Base-by-base conservation (phyloP, 768 basidiomycete genomes). In the Mycena maculata region DNA sequence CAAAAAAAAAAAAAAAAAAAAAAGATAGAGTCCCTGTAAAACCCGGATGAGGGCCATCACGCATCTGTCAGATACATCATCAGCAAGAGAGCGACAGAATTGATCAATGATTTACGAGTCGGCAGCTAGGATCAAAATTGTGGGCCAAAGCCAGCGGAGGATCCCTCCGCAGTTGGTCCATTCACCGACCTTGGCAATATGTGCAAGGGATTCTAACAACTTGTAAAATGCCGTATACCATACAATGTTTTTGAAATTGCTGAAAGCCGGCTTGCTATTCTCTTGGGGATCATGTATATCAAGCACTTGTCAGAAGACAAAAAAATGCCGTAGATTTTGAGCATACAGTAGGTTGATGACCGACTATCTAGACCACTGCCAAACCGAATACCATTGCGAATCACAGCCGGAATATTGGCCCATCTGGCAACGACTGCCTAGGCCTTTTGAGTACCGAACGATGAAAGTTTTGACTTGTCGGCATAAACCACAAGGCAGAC, bases 41-140 rank as follows among this genome's bases (percentile, higher is more conserved):
- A 82, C 82, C 12, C 73, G 67, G 2, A 78, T 82, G 0, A 83
- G 70, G 4, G 79, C 70, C 79, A 85, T 84, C 20, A 81, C 71
- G 59, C 75, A 81, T 47, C 80, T 84, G 13, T n/a, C n/a, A n/a
- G 9, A 49, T 28, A 9, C 3, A 45, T 18, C 16, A 15, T 49
- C 8, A 49, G 48, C 25, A 30, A 30, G 4, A 10, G 4, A 20
- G 27, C 6, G 8, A 57, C 16, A 22, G 25, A 28, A 28, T 33
- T 42, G 57, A 30, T 20, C n/a, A 50, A 50, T 22, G 22, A 74
- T 79, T 18, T 75, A 85, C 84, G 81, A 78, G 73, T 86, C 83
- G 65, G 85, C 79, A n/a, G n/a, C n/a, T n/a, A n/a, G n/a, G n/a
- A n/a, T n/a, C n/a, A n/a, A n/a, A n/a, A n/a, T n/a, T n/a, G 55